Evolutionary conservation across 805 yeast genomes (phyloP), one percentile per base, ranked within the genome.

Genomic region (Monosporozyma siamensis): DNA sequence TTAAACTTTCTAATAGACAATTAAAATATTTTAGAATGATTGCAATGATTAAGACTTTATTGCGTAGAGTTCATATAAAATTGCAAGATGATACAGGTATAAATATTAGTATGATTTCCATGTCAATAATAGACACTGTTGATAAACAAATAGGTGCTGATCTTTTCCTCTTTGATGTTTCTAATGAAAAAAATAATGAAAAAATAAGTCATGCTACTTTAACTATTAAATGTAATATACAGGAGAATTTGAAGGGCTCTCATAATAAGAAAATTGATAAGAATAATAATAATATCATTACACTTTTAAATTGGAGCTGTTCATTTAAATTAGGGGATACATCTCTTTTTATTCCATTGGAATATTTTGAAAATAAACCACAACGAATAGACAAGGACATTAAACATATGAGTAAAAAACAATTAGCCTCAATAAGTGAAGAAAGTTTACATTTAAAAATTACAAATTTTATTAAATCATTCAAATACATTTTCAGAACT

Each of bases 181-280:
- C 40, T 6, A 48, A 49, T 32, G 11, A 38, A 11, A 39, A 45
- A 10, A 43, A 45, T 4, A 42, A 47, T 2, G 54, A 54, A 25
- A 42, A 42, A 5, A 34, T 55, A 3, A 54, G 52, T 32, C 51
- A 52, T 27, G 34, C 48, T 11, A 51, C 55, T 2, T 55, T 48
- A 36, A 47, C 40, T 22, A 18, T 32, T 32, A 32, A 32, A 18
- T 32, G 35, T 20, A 45, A 43, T 17, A 34, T 50, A 25, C 25
- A 40, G 9, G 40, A 37, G 22, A 42, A 43, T 20, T 9, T 14
- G 5, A 32, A 36, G 12, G 18, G 12, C 8, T 20, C 40, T 12
- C 31, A 40, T 8, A 27, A 41, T n/a, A 43, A 38, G 30, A 38
- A 39, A 3, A 38, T 34, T 21, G n/a, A n/a, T n/a, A n/a, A n/a